Evolutionary conservation across 768 basidiomycete genomes (phyloP).

Genomic region (Trametes gibbosa): DNA sequence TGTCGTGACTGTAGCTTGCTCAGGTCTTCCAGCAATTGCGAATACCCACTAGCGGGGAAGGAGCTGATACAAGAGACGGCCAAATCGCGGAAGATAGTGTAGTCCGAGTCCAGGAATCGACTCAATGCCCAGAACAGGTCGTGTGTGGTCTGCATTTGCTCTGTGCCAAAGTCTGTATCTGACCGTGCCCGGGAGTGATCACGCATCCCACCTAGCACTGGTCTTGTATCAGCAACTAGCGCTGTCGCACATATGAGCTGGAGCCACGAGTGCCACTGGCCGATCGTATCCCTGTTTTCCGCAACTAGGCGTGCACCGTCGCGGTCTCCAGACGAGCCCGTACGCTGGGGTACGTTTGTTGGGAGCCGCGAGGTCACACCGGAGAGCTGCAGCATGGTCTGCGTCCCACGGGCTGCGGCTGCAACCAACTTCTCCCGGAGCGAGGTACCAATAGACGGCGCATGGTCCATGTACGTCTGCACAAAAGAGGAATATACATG

Average conservation of each 20-base stretch:
- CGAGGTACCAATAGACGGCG: slow-evolving; percentile 41
- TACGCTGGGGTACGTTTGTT: slow-evolving; percentile 42
- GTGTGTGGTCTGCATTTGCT: slow-evolving; percentile 76
- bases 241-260: slow-evolving; percentile 85
- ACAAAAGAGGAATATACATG: slow-evolving; percentile 68
- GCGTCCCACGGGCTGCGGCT: slow-evolving; percentile 67
- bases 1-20: slow-evolving; percentile 77
- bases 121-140: slow-evolving; percentile 84
- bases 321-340: slow-evolving; percentile 41
- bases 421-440: slow-evolving; percentile 69
- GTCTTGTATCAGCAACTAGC: slow-evolving; percentile 58
- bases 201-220: slow-evolving; percentile 49
- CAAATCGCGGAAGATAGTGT: slow-evolving; percentile 77
- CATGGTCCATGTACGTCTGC: slow-evolving; percentile 49
- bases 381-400: slow-evolving; percentile 68
- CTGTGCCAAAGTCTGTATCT: slow-evolving; percentile 74
- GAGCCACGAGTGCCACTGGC: slow-evolving; percentile 85
- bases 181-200: slow-evolving; percentile 72
- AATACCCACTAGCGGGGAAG: slow-evolving; percentile 74
- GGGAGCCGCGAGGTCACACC: slow-evolving; percentile 62
- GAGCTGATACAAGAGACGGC: slow-evolving; percentile 88
- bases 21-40: slow-evolving; percentile 81
- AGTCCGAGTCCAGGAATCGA: slow-evolving; percentile 85
- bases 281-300: slow-evolving; percentile 58
- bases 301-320: slow-evolving; percentile 51